A percentile compares a stretch with the other conserved stretches of the same genome.
phyloP scores from a whole-genome alignment of 768 basidiomycete species.

The Agaricus sinodeliciosus region DNA sequence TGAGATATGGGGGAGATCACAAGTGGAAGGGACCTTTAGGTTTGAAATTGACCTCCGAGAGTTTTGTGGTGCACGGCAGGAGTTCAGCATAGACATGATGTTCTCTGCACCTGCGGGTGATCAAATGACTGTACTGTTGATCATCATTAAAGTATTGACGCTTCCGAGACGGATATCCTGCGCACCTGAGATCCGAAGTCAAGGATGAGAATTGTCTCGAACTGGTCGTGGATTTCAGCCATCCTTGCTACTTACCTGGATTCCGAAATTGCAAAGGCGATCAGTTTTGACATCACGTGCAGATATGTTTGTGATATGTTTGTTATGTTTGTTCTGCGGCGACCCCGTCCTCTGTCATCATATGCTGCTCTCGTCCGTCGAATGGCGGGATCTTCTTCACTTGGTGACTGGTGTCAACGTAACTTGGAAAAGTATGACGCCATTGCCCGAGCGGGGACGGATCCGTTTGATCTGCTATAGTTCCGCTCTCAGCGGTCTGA shows the following conservation, averaged over 20 bases:
- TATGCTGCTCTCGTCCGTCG: too few relatives aligned
- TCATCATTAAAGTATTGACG: conserved; percentile 9
- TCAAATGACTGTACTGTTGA: conserved; percentile 89
- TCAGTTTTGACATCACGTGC: too few relatives aligned
- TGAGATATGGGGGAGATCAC: conserved; percentile 2
- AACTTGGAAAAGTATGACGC: neutral
- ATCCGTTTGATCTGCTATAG: too few relatives aligned
- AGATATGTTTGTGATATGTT: too few relatives aligned
- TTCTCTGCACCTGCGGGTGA: conserved; percentile 96
- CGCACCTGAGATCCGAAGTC: conserved; percentile 96
- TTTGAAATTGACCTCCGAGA: conserved; percentile 84
- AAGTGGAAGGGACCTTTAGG: conserved; percentile 66
- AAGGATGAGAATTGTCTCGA: conserved; percentile 92
- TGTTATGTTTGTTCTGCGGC: too few relatives aligned
- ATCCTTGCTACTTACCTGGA: conserved; percentile 27
- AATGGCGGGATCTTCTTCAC: too few relatives aligned
- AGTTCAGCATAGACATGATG: conserved; percentile 96
- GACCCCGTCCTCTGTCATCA: too few relatives aligned
- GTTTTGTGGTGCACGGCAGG: conserved; percentile 90
- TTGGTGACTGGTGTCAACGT: neutral
- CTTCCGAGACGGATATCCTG: neutral
- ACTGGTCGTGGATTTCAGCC: conserved; percentile 91
- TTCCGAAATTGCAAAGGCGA: too few relatives aligned
- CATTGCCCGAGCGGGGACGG: neutral
- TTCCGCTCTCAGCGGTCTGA: conserved; percentile 2